Conservation (phyloP, 139 green algal genomes). For the Coelastrella sp. region DNA sequence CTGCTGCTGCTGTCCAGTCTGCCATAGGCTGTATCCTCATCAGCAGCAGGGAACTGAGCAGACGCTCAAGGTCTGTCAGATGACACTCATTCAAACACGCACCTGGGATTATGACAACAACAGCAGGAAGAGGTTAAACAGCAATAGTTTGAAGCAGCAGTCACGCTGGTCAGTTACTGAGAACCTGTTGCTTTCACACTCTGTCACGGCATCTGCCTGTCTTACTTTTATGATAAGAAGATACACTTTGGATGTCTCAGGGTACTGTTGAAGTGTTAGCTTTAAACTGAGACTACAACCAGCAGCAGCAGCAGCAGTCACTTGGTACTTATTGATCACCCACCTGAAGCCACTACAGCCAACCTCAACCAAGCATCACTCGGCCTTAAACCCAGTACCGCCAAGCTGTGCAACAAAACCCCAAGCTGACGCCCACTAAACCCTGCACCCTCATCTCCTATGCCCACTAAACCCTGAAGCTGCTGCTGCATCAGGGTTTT, state of each 20-base stretch:
- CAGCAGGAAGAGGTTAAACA: background rate
- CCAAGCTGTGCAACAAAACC: slow-evolving; percentile 38
- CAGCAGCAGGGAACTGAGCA: slow-evolving; percentile 4
- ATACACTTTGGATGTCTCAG: no score
- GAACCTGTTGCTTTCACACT: no score
- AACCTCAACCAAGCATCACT: slow-evolving; percentile 15
- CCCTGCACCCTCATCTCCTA: background rate
- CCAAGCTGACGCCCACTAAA: slow-evolving; percentile 35
- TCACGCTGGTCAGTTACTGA: no score
- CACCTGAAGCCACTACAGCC: slow-evolving; percentile 10
- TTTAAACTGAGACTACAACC: background rate
- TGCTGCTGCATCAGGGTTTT: slow-evolving; percentile 26
- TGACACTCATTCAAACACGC: slow-evolving; percentile 1
- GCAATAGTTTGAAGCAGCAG: no score
- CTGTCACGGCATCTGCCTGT: no score
- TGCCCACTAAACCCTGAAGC: background rate
- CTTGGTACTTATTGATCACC: background rate
- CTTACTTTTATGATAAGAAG: no score
- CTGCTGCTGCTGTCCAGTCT: slow-evolving; percentile 18
- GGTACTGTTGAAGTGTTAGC: background rate
- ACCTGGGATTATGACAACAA: background rate
- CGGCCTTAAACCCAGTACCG: slow-evolving; percentile 30
- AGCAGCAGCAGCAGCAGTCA: background rate
- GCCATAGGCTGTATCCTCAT: slow-evolving; percentile 18
- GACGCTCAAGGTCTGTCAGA: slow-evolving; percentile 34